phyloP scores from a whole-genome alignment of 208 protist species.

The Acanthamoeba polyphaga region DNA sequence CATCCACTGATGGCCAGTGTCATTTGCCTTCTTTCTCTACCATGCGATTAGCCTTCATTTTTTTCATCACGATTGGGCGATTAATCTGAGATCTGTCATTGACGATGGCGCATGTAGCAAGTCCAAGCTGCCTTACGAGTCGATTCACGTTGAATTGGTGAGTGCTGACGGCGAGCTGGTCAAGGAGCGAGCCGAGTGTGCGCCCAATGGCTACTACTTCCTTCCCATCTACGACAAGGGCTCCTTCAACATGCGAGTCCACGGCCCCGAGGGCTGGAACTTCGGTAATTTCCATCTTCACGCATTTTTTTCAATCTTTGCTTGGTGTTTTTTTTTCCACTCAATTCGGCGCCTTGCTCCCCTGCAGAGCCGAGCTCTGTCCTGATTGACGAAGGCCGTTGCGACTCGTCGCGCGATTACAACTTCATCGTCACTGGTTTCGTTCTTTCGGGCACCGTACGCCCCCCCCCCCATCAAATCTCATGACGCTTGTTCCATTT shows the following conservation, averaged over 20 bases:
- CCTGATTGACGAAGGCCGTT: conserved; percentile 15
- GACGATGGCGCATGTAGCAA: neutral
- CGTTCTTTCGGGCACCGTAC: conserved; percentile 75
- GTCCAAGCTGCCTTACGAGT: neutral
- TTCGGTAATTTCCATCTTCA: conserved; percentile 60
- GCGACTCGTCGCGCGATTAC: conserved; percentile 62
- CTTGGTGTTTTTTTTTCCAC: neutral
- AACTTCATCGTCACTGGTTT: conserved; percentile 80
- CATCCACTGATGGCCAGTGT: neutral
- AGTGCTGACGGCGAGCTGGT: conserved; percentile 96
- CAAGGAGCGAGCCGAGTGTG: conserved; percentile 79
- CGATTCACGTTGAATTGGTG: conserved; percentile 55
- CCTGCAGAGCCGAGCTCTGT: conserved; percentile 67
- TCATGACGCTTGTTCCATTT: no score
- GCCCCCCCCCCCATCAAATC: no score
- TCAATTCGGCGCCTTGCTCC: neutral
- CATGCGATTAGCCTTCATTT: neutral
- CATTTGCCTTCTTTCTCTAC: neutral
- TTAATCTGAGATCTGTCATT: neutral
- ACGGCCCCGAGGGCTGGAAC: conserved; percentile 75
- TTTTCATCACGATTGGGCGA: neutral
- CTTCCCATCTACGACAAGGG: conserved; percentile 80
- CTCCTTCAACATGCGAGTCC: conserved; percentile 70
- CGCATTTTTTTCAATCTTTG: neutral
- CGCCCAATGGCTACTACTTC: conserved; percentile 82